Conservation (phyloP, 1,284 basidiomycete genomes). For the Erythrobasidium hasegawianum region DNA sequence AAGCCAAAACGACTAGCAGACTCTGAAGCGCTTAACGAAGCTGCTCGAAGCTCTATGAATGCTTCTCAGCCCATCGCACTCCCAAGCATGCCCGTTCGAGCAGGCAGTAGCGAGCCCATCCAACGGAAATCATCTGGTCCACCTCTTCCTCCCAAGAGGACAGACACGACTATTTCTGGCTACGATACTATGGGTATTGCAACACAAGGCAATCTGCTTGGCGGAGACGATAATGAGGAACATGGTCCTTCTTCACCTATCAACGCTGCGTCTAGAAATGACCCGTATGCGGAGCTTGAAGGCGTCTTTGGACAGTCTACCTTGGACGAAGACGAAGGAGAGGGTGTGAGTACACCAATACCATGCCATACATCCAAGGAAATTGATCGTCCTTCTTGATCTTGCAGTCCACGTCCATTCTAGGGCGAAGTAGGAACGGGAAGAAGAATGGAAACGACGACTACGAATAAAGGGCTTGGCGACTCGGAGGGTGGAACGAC, state of each 20-base stretch:
- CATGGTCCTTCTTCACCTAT: conserved; percentile 11
- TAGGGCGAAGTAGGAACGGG: background rate
- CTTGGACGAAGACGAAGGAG: conserved; percentile 20
- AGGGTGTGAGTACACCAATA: conserved; percentile 16
- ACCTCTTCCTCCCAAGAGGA: conserved; percentile 29
- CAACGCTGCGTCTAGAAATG: conserved; percentile 1
- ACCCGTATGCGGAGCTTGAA: conserved; percentile 17
- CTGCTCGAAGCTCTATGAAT: conserved; percentile 43
- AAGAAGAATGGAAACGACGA: background rate
- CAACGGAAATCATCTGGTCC: conserved; percentile 1
- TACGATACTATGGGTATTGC: conserved; percentile 2
- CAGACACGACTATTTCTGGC: conserved; percentile 13
- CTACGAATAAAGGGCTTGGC: too few relatives aligned
- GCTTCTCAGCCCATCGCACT: conserved; percentile 38
- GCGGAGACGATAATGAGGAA: conserved; percentile 9
- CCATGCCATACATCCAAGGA: too few relatives aligned
- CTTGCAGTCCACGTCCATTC: background rate
- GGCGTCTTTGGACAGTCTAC: conserved; percentile 9
- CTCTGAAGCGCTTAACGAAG: conserved; percentile 43
- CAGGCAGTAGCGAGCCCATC: conserved; percentile 4
- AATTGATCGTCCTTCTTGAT: background rate
- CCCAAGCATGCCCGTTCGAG: conserved; percentile 7
- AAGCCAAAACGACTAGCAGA: conserved; percentile 44
- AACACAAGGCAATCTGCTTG: conserved; percentile 5
- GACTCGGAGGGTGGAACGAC: too few relatives aligned